A percentile compares a stretch with the other conserved stretches of the same genome.
Evolutionary conservation across 2,329 filamentous ascomycete genomes (phyloP).

Genomic region (Microcyclospora pomicola): DNA sequence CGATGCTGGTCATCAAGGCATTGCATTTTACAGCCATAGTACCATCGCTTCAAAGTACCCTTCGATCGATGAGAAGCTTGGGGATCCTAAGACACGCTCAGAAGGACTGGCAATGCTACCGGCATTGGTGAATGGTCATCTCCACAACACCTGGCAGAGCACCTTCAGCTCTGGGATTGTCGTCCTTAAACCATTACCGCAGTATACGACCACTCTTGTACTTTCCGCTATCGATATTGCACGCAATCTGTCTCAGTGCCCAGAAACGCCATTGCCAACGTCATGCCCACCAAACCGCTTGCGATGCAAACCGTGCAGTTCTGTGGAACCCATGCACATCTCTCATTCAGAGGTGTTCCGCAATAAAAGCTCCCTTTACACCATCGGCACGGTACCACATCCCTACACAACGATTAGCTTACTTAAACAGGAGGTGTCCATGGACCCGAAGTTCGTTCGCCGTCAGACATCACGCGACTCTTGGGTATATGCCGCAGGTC

Average conservation of each 20-base stretch:
- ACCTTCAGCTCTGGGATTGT: slow-evolving; percentile 62
- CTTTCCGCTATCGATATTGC: slow-evolving; percentile 59
- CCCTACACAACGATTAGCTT: slow-evolving; percentile 72
- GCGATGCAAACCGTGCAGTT: slow-evolving; percentile 60
- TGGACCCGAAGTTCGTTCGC: slow-evolving; percentile 31
- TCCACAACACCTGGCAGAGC: slow-evolving; percentile 76
- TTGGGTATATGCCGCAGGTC: slow-evolving; percentile 63
- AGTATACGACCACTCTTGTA: slow-evolving; percentile 61
- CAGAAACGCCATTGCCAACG: slow-evolving; percentile 54
- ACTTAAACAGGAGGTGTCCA: slow-evolving; percentile 26
- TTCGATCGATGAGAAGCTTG: slow-evolving; percentile 49
- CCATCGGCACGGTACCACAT: slow-evolving; percentile 78
- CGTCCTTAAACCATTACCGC: slow-evolving; percentile 64
- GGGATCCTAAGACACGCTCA: slow-evolving; percentile 36
- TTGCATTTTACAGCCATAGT: slow-evolving; percentile 64
- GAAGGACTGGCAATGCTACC: slow-evolving; percentile 52
- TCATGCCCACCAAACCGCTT: slow-evolving; percentile 74
- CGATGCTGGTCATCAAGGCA: slow-evolving; percentile 49
- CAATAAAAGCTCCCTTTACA: slow-evolving; percentile 61
- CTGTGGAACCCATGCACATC: slow-evolving; percentile 50
- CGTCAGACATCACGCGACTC: slow-evolving; percentile 56
- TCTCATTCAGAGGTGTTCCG: slow-evolving; percentile 52
- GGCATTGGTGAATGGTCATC: slow-evolving; percentile 66
- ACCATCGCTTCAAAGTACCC: slow-evolving; percentile 53
- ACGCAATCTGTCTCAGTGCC: slow-evolving; percentile 60